Conservation (phyloP, 208 protist genomes). For the Crithidia brevicula region DNA sequence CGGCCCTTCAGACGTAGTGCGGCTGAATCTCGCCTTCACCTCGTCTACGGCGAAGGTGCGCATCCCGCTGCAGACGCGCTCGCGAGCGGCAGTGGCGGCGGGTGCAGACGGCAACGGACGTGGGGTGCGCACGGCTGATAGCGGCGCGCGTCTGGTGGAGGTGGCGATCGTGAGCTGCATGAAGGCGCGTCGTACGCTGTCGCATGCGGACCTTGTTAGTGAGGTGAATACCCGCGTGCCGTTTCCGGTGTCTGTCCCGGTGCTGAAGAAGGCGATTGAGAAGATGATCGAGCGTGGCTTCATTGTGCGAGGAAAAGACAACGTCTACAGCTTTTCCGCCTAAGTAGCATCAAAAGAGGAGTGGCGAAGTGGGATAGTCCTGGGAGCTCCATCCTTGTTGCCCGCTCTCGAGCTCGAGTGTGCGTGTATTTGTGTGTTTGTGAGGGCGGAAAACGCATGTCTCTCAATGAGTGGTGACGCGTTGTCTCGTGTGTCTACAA, state of each 20-base stretch:
- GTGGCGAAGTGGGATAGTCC: no score
- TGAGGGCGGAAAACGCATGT: no score
- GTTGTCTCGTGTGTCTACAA: no score
- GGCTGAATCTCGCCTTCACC: constrained; percentile 50
- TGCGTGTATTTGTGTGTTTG: no score
- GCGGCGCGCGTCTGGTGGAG: constrained; percentile 90
- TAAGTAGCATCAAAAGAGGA: constrained; percentile 52
- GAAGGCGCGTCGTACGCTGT: constrained; percentile 81
- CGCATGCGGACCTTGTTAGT: constrained; percentile 86
- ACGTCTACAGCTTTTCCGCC: constrained; percentile 91
- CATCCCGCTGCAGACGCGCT: constrained; percentile 41
- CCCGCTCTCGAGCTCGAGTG: no score
- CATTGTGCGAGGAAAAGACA: constrained; percentile 80
- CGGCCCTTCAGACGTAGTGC: constrained; percentile 36
- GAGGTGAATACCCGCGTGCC: constrained; percentile 78
- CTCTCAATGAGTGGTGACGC: no score
- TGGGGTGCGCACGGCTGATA: constrained; percentile 35
- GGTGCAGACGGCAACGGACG: constrained; percentile 22
- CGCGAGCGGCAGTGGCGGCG: constrained; percentile 14
- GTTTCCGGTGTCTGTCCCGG: constrained; percentile 81
- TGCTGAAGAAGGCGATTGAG: constrained; percentile 95
- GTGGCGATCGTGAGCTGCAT: constrained; percentile 94
- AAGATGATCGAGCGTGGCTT: constrained; percentile 96
- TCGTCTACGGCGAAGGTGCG: constrained; percentile 37
- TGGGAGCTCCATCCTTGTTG: no score